Evolutionary conservation across 2,329 filamentous ascomycete species (phyloP).

Genomic region (Scytalidium sp.): DNA sequence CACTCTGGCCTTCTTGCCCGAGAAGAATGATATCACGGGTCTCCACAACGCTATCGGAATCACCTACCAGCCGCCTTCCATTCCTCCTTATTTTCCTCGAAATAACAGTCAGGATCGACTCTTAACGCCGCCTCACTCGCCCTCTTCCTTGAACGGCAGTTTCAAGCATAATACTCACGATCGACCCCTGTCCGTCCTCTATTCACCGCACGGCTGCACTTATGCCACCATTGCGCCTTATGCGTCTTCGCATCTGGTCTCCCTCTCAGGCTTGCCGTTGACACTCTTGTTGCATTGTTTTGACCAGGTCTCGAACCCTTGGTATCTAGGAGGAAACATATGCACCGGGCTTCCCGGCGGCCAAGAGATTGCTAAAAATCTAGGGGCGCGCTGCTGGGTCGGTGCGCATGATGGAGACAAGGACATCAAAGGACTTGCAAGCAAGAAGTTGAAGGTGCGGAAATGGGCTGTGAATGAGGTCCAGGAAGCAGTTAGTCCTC

Average conservation of each 20-base stretch:
- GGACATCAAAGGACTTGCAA: conserved; percentile 48
- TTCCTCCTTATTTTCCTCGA: background rate
- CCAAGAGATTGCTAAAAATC: conserved; percentile 49
- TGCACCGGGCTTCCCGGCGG: conserved; percentile 55
- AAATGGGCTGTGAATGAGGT: conserved; percentile 44
- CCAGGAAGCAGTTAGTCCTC: conserved; percentile 29
- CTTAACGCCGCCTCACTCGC: conserved; percentile 17
- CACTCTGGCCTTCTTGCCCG: conserved; percentile 65
- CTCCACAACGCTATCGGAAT: conserved; percentile 68
- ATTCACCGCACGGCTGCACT: conserved; percentile 61
- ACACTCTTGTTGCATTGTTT: conserved; percentile 64
- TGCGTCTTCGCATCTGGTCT: conserved; percentile 52
- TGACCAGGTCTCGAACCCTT: conserved; percentile 55
- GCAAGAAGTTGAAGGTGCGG: conserved; percentile 45
- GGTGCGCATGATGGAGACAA: conserved; percentile 61
- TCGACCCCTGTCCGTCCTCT: conserved; percentile 57
- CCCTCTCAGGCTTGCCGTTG: conserved; percentile 56
- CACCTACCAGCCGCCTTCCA: conserved; percentile 56
- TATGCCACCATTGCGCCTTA: conserved; percentile 53
- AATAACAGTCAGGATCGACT: background rate
- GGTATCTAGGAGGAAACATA: conserved; percentile 59
- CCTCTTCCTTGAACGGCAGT: conserved; percentile 18
- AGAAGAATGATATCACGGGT: conserved; percentile 57
- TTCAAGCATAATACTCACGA: conserved; percentile 32
- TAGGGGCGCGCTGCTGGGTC: conserved; percentile 57